Base-by-base conservation (phyloP, 805 yeast genomes). In the Saccharomycopsis sp. region DNA sequence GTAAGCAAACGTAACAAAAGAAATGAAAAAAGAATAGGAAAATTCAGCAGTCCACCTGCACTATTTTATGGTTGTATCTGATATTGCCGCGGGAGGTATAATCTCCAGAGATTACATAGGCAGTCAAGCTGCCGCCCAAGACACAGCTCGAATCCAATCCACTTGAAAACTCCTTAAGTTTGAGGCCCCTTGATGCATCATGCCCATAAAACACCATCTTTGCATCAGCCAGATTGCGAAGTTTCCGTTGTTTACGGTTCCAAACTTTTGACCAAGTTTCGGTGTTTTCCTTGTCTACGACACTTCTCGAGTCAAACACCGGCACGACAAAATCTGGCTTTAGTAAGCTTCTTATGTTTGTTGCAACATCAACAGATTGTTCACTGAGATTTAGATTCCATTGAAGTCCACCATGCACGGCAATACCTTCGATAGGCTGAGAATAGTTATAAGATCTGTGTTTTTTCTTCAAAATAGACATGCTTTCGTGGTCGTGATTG, bases 121-220 rank as follows among this genome's bases (percentile, higher is more conserved):
- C 95, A 34, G 84, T 76, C 52, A 91, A 75, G 59, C 78, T 68
- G 12, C 82, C 85, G 2, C 97, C 97, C 59, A 80, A 79, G 58
- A 83, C 87, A 74, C 97, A 91, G 1, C 88, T 89, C 9, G 88
- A 74, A 67, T 92, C 98, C 46, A 91, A 72, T 0, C 97, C 98
- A 65, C 80, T 82, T 2, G 96, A 76, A 69, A 76, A 89, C 61
- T 79, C 78, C 62, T 79, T 79, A 53, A 84, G 62, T 57, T 79
- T 82, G 53, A 91, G 77, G 1, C 97, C 97, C 56, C 84, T 74
- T 57, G 82, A 75, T 2, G 97, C 95, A 67, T 89, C 95, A 67
- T 91, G 98, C 1, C 97, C 98, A 67, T 91, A 91, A 65, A 81
- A 82, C 2, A 89, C 90, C 21, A 68, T 63, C 66, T 57, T 24